These are phyloP conservation scores for Beauveria asiatica DNA, from an alignment of 2,329 filamentous ascomycete genomes.

Conservation along the genomic window DNA sequence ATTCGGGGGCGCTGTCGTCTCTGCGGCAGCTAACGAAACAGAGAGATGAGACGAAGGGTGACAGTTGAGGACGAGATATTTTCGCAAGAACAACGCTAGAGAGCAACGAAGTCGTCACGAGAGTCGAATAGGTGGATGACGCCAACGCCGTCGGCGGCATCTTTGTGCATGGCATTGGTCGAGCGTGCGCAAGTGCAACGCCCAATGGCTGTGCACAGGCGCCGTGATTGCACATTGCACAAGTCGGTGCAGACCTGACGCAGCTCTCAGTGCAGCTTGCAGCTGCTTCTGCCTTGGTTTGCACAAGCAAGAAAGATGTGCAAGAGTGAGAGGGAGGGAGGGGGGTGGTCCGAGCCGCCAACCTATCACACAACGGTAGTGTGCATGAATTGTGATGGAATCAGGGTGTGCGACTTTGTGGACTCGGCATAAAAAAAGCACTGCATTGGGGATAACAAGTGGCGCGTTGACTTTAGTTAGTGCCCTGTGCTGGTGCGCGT, in stretches of 20 bases:
- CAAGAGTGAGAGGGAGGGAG: neutral
- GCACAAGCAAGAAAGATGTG: neutral
- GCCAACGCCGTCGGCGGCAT: neutral
- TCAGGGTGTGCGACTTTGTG: neutral
- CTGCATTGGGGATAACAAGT: neutral
- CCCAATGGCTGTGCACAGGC: constrained; percentile 7
- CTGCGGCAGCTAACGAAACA: neutral
- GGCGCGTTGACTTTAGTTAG: no score
- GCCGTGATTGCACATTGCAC: neutral
- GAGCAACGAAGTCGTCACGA: constrained; percentile 6
- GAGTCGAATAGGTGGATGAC: neutral
- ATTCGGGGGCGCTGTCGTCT: neutral
- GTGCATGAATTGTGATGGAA: constrained; percentile 9
- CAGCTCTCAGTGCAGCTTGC: neutral
- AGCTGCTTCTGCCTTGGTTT: neutral
- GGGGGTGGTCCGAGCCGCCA: constrained; percentile 8
- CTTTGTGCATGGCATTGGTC: constrained; percentile 8
- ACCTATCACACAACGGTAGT: constrained; percentile 7
- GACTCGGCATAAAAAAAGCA: constrained; percentile 8
- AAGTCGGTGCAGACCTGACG: neutral
- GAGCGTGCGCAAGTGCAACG: constrained; percentile 6
- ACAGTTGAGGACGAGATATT: neutral
- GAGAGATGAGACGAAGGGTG: neutral
- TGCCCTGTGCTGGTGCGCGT: constrained; percentile 1
- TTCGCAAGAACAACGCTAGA: neutral